A percentile compares a stretch with the other conserved stretches of the same genome.
Evolutionary conservation across 768 basidiomycete genomes (phyloP).

Genomic region (Suillus sp.): DNA sequence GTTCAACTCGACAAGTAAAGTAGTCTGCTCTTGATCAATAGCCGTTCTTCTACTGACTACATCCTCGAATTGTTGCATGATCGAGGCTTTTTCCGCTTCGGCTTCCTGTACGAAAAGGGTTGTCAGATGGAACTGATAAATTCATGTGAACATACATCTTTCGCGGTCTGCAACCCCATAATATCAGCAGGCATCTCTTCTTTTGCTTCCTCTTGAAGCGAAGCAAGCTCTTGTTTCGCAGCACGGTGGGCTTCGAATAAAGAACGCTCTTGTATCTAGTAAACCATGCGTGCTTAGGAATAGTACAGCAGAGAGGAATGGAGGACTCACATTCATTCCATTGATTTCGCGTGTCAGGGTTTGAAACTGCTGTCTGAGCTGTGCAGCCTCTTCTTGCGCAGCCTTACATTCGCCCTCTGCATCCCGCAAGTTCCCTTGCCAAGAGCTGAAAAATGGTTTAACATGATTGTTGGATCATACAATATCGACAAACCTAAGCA

Average conservation of each 20-base stretch:
- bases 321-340: constrained; percentile 36
- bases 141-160: constrained; percentile 43
- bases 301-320: neutral
- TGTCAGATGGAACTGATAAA: constrained; percentile 9
- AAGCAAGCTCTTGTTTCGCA: constrained; percentile 40
- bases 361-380: constrained; percentile 34
- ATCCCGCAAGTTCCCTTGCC: constrained; percentile 39
- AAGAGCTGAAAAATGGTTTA: constrained; percentile 42
- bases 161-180: constrained; percentile 54
- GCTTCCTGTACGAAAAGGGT: constrained; percentile 46
- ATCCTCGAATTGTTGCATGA: constrained; percentile 52
- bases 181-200: constrained; percentile 70
- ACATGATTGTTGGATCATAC: neutral
- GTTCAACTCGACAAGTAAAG: constrained; percentile 46
- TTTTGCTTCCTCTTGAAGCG: constrained; percentile 61
- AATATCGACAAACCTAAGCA: constrained; percentile 44
- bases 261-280: constrained; percentile 24
- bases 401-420: constrained; percentile 41
- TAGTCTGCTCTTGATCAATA: constrained; percentile 47
- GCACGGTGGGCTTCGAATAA: constrained; percentile 28
- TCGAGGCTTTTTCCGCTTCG: constrained; percentile 49
- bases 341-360: constrained; percentile 33
- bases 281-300: neutral
- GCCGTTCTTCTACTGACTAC: constrained; percentile 46
- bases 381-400: constrained; percentile 29